Conservation (phyloP, 2,329 filamentous ascomycete genomes). For the Colletotrichum sp. region DNA sequence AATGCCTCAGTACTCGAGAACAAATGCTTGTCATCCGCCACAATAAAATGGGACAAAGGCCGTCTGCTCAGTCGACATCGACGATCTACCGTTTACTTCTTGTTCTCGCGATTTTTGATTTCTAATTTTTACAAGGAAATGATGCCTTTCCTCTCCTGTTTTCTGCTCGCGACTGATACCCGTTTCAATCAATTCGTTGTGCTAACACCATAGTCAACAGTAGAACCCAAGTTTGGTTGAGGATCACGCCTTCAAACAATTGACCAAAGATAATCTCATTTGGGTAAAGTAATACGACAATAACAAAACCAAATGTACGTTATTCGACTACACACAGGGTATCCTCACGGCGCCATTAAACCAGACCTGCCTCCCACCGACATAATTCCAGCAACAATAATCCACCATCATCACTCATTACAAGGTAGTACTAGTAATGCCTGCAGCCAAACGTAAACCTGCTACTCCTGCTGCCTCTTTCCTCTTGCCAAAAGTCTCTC, state of each 20-base stretch:
- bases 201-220: background rate
- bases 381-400: constrained; percentile 3
- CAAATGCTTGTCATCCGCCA: background rate
- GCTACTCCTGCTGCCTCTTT: constrained; percentile 43
- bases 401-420: constrained; percentile 31
- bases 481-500: constrained; percentile 61
- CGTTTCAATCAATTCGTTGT: background rate
- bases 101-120: background rate
- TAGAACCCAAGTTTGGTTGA: background rate
- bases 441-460: background rate
- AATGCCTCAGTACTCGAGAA: background rate
- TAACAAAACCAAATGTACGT: background rate
- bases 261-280: background rate
- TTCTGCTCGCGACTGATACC: background rate
- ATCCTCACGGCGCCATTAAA: constrained; percentile 14
- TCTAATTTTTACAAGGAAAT: background rate
- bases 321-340: constrained; percentile 8
- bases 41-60: background rate
- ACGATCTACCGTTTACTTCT: background rate
- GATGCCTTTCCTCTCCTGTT: background rate
- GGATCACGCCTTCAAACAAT: background rate
- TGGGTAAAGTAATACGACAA: background rate
- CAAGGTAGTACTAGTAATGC: background rate
- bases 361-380: constrained; percentile 16
- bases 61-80: background rate